Base-by-base conservation (phyloP, 306 rosid species). In the Cucurbita ficifolia region DNA sequence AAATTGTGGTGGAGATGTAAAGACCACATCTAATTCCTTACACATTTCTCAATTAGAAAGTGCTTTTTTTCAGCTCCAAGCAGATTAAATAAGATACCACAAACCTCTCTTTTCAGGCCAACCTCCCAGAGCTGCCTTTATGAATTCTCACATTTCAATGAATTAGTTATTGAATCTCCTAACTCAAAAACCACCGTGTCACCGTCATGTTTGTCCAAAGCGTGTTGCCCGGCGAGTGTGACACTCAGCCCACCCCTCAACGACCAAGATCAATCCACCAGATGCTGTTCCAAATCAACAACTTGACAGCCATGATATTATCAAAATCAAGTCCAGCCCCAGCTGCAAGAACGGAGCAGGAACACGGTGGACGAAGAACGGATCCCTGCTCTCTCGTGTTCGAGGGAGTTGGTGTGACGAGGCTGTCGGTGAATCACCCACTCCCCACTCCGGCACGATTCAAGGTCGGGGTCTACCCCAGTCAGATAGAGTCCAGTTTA, bases 1-100 rank as follows among this genome's bases (percentile, higher is more conserved):
- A 94, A 94, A 95, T 85, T 90, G 90, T 80, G 86, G 88, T 79
- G 85, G 87, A 76, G 89, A 79, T 81, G 94, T 81, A 80, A 84
- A 84, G 45, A 87, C 89, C 96, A 86, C 90, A 80, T 89, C 85
- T 83, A 74, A 59, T 74, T 83, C 80, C 85, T 80, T 87, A 84
- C 81, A 58, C 82, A 86, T 77, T 77, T 80, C 87, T 81, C 85
- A 83, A 87, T 83, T 85, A 46, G 85, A 87, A 82, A 83, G 82
- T 84, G 79, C 84, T 65, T 82, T 70, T 70, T 74, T 61, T 35
- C 68, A 78, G 83, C 87, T 83, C 79, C 82, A 51, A 55, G 13
- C 76, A 81, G 84, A 85, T 81, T 80, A 68, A 78, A 78, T 63
- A 83, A 83, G 83, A 83, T 76, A 73, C 83, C 86, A 84, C 86